phyloP scores from a whole-genome alignment of 2,329 filamentous ascomycete genomes.

The Fusarium begoniae region DNA sequence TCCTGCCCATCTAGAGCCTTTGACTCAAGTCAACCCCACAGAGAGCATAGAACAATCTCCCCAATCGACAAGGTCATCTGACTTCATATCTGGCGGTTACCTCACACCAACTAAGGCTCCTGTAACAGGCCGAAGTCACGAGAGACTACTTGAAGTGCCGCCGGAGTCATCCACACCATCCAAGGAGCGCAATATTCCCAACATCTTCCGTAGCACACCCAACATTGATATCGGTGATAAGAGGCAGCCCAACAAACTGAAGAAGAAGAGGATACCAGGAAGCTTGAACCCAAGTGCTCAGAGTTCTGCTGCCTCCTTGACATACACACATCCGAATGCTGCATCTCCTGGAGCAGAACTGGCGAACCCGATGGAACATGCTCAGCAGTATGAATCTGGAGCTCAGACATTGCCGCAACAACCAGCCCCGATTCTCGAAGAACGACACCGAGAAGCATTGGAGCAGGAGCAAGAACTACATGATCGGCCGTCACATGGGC shows the following conservation, averaged over 20 bases:
- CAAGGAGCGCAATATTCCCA: constrained; percentile 74
- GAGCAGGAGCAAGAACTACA: constrained; percentile 26
- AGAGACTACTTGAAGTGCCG: constrained; percentile 55
- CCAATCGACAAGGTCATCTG: constrained; percentile 44
- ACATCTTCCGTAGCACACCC: constrained; percentile 76
- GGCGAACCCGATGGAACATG: constrained; percentile 57
- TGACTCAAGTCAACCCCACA: constrained; percentile 47
- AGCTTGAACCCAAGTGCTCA: constrained; percentile 88
- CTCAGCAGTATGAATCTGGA: constrained; percentile 31
- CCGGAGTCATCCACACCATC: constrained; percentile 62
- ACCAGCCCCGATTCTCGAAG: constrained; percentile 34
- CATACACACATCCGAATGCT: constrained; percentile 52
- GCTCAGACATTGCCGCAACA: constrained; percentile 26
- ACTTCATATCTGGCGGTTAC: constrained; percentile 36
- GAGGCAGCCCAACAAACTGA: constrained; percentile 87
- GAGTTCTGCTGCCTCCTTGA: constrained; percentile 83
- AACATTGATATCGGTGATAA: constrained; percentile 68
- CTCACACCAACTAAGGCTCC: constrained; percentile 44
- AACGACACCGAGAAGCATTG: constrained; percentile 28
- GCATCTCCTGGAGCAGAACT: constrained; percentile 58
- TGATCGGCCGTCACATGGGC: constrained; percentile 11
- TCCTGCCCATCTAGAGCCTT: constrained; percentile 50
- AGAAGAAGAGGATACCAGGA: constrained; percentile 82
- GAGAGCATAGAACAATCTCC: constrained; percentile 37
- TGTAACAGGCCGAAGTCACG: constrained; percentile 58